Percentiles rank a stretch among this genome's conserved stretches.
phyloP scores from a whole-genome alignment of 805 yeast species.

The Kurtzmaniella cleridarum region DNA sequence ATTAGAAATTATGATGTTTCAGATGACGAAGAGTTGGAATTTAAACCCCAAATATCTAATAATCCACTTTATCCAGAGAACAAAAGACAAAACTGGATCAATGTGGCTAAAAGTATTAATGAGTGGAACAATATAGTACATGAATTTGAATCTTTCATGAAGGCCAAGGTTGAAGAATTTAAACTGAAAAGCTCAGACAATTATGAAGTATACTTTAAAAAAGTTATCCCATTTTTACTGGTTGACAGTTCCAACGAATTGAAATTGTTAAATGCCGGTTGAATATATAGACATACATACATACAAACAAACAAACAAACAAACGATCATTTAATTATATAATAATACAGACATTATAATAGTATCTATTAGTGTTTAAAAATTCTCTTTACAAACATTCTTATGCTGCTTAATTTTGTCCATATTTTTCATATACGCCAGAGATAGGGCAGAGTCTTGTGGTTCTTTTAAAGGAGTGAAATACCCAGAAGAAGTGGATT shows the following conservation, averaged over 20 bases:
- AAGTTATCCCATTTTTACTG: constrained; percentile 34
- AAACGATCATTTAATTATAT: too few relatives aligned
- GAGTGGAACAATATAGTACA: constrained; percentile 46
- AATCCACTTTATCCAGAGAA: constrained; percentile 1
- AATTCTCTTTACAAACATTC: too few relatives aligned
- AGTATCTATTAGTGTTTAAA: too few relatives aligned
- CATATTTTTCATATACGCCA: too few relatives aligned
- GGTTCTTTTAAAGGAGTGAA: too few relatives aligned
- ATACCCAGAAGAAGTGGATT: too few relatives aligned
- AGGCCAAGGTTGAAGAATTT: constrained; percentile 23
- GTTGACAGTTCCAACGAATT: constrained; percentile 28
- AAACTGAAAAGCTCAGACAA: constrained; percentile 8
- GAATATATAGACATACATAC: background rate
- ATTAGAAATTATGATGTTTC: background rate
- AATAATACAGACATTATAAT: too few relatives aligned
- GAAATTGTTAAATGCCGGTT: constrained; percentile 27
- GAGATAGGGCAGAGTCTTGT: too few relatives aligned
- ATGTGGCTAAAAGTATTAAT: constrained; percentile 44
- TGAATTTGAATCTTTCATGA: constrained; percentile 41
- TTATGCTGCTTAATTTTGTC: too few relatives aligned
- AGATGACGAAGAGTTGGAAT: constrained; percentile 2
- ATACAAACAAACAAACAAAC: too few relatives aligned
- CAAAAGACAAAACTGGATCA: constrained; percentile 14
- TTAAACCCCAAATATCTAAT: background rate
- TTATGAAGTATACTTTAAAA: constrained; percentile 24